Conservation (phyloP, 805 yeast genomes). For the Starmerella gropengiesseri region DNA sequence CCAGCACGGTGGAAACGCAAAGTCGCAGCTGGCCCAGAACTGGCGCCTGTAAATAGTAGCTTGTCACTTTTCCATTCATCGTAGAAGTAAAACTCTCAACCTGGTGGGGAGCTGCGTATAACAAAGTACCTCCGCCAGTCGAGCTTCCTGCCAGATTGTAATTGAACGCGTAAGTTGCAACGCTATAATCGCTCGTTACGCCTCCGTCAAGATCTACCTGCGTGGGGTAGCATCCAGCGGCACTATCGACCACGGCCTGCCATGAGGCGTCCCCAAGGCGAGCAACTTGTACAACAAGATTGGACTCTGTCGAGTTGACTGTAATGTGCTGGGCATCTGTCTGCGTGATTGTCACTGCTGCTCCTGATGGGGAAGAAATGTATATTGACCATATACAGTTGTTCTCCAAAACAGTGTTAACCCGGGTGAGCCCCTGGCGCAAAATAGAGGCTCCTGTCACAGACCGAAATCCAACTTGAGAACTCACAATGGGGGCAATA, state of each 20-base stretch:
- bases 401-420: slow-evolving; percentile 33
- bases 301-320: slow-evolving; percentile 34
- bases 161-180: slow-evolving; percentile 39
- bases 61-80: slow-evolving; percentile 29
- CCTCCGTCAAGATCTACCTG: slow-evolving; percentile 41
- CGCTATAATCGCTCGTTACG: slow-evolving; percentile 29
- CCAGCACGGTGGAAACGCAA: slow-evolving; percentile 29
- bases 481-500: slow-evolving; percentile 37
- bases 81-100: slow-evolving; percentile 35
- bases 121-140: slow-evolving; percentile 33
- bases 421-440: slow-evolving; percentile 28
- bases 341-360: slow-evolving; percentile 30
- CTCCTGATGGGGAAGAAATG: slow-evolving; percentile 33
- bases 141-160: slow-evolving; percentile 46
- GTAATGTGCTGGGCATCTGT: slow-evolving; percentile 36
- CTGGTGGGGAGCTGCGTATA: slow-evolving; percentile 66
- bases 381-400: slow-evolving; percentile 43
- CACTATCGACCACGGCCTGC: slow-evolving; percentile 42
- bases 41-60: slow-evolving; percentile 37
- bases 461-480: slow-evolving; percentile 38
- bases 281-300: slow-evolving; percentile 24
- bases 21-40: slow-evolving; percentile 36
- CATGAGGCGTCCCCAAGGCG: slow-evolving; percentile 32
- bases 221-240: slow-evolving; percentile 60
- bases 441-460: slow-evolving; percentile 31